Conservation (phyloP, 768 basidiomycete species). For the Guyanaporus albipodus region DNA sequence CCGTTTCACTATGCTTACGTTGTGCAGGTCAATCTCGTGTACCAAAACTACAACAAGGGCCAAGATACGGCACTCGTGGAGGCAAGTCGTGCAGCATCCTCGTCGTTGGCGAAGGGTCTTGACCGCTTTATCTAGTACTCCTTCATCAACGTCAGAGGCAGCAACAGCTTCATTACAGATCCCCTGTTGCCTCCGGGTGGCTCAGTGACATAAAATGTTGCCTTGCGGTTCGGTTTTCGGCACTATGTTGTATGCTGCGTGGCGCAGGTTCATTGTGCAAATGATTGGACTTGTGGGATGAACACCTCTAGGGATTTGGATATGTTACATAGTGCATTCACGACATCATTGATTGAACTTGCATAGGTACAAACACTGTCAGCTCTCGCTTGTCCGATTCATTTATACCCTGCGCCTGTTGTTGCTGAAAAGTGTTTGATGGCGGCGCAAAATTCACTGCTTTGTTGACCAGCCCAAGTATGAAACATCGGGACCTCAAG, state of each 20-base stretch:
- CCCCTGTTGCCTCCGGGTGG: constrained; percentile 4
- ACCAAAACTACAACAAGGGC: constrained; percentile 52
- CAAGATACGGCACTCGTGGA: constrained; percentile 46
- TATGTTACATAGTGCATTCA: constrained; percentile 12
- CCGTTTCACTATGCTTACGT: constrained; percentile 2
- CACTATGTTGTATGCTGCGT: constrained; percentile 2
- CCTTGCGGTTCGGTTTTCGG: background rate
- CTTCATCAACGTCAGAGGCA: constrained; percentile 50
- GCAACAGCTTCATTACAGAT: constrained; percentile 43
- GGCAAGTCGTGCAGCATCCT: constrained; percentile 27
- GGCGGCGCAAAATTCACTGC: too few relatives aligned
- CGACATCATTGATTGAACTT: background rate
- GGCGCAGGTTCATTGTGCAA: background rate
- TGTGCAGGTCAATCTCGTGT: constrained; percentile 52
- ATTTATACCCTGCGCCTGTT: too few relatives aligned
- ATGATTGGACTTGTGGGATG: background rate
- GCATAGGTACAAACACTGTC: too few relatives aligned
- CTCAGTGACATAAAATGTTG: constrained; percentile 13
- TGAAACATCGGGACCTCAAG: too few relatives aligned
- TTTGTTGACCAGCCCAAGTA: too few relatives aligned
- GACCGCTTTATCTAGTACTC: constrained; percentile 40
- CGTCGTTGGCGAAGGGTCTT: background rate
- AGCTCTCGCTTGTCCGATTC: too few relatives aligned
- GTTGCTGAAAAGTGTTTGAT: constrained; percentile 17
- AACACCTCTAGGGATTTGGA: constrained; percentile 20